These are phyloP conservation scores for Rhodomyrtus psidioides DNA, from an alignment of 441 rosid species.

Conservation along the genomic window DNA sequence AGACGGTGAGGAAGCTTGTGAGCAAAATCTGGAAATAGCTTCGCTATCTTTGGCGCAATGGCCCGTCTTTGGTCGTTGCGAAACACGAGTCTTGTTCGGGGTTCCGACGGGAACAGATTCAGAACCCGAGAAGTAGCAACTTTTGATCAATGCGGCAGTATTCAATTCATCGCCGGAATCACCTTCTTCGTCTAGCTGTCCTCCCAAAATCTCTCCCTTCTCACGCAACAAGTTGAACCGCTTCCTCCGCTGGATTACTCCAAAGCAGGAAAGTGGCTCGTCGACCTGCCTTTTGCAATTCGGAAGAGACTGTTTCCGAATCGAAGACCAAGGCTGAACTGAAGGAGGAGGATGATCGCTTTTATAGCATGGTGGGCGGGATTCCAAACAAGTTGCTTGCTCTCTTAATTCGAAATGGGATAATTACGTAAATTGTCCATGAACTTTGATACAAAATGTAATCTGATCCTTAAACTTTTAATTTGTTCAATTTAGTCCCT, in stretches of 20 bases:
- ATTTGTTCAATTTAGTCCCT: no score
- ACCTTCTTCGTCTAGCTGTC: background rate
- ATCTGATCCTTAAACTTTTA: no score
- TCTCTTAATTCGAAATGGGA: background rate
- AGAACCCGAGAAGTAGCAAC: background rate
- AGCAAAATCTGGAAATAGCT: background rate
- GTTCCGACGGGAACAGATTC: background rate
- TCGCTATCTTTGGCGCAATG: background rate
- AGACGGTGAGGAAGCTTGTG: background rate
- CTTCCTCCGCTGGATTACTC: background rate
- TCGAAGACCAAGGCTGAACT: background rate
- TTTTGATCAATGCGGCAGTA: background rate
- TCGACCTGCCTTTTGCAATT: background rate
- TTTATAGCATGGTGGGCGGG: background rate
- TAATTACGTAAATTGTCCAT: no score
- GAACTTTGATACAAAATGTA: no score
- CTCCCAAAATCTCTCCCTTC: background rate
- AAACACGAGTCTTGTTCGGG: background rate
- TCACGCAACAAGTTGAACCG: background rate
- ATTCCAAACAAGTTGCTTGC: background rate
- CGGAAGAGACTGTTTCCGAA: background rate
- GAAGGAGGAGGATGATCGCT: background rate
- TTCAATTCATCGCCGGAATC: background rate
- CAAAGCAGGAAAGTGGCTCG: background rate
- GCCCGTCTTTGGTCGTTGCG: background rate